phyloP scores from a whole-genome alignment of 1,139 yeast genomes.

The Geotrichum macrosporum region DNA sequence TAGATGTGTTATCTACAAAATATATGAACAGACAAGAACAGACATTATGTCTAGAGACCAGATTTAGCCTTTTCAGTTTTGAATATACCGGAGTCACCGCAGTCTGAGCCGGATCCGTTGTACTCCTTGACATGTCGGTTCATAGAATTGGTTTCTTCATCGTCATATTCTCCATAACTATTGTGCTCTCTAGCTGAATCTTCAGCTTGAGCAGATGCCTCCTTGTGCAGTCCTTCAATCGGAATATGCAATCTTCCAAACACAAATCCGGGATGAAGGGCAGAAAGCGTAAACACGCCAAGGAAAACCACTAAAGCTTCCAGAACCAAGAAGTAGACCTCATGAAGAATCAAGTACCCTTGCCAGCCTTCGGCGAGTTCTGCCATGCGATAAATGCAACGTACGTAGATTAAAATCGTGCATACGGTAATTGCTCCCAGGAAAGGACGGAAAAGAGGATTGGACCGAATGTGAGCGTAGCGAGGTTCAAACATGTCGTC shows the following conservation, averaged over 20 bases:
- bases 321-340: constrained; percentile 65
- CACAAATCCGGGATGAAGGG: constrained; percentile 58
- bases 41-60: too few relatives aligned
- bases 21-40: too few relatives aligned
- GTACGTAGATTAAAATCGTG: constrained; percentile 52
- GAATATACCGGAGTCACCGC: too few relatives aligned
- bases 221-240: too few relatives aligned
- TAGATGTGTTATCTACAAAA: too few relatives aligned
- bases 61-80: too few relatives aligned
- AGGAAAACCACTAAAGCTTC: constrained; percentile 67
- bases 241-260: not conserved
- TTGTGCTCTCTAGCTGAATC: too few relatives aligned
- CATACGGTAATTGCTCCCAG: constrained; percentile 20
- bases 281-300: constrained; percentile 45
- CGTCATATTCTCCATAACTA: too few relatives aligned
- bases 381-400: constrained; percentile 75
- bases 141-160: too few relatives aligned
- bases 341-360: constrained; percentile 64
- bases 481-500: constrained; percentile 39
- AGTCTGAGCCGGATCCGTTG: too few relatives aligned
- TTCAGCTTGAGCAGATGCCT: too few relatives aligned
- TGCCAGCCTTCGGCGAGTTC: constrained; percentile 73
- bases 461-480: constrained; percentile 43
- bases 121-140: too few relatives aligned
- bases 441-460: constrained; percentile 12